These are phyloP conservation scores for Trametopsis cervina DNA, from an alignment of 768 basidiomycete species.

Conservation along the genomic window DNA sequence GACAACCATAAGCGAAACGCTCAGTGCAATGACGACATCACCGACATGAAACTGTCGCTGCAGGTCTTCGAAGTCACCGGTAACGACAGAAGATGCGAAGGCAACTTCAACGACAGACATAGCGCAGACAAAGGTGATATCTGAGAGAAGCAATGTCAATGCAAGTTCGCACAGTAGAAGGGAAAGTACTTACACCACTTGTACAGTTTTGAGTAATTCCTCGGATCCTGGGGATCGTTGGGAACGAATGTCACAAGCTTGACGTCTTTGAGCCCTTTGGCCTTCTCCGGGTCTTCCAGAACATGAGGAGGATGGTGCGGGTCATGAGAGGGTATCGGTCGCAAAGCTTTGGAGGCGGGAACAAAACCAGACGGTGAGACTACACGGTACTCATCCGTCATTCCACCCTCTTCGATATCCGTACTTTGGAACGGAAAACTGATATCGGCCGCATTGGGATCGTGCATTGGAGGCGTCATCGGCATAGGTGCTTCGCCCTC, in stretches of 20 bases:
- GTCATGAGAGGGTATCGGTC: slow-evolving; percentile 22
- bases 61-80: slow-evolving; percentile 30
- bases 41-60: slow-evolving; percentile 26
- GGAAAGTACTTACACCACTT: slow-evolving; percentile 26
- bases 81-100: slow-evolving; percentile 31
- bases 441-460: slow-evolving; percentile 19
- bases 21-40: slow-evolving; percentile 27
- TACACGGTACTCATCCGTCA: slow-evolving; percentile 29
- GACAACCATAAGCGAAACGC: slow-evolving; percentile 30
- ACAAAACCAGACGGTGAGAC: slow-evolving; percentile 24
- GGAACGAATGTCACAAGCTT: slow-evolving; percentile 31
- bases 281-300: slow-evolving; percentile 30
- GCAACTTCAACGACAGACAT: slow-evolving; percentile 29
- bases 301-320: slow-evolving; percentile 11
- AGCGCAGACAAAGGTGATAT: slow-evolving; percentile 25
- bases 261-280: slow-evolving; percentile 23
- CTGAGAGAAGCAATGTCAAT: slow-evolving; percentile 10
- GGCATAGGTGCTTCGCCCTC: not conserved
- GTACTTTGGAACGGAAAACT: slow-evolving; percentile 26
- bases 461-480: slow-evolving; percentile 10
- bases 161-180: not conserved
- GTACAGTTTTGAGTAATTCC: slow-evolving; percentile 27
- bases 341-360: slow-evolving; percentile 22
- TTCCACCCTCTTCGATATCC: slow-evolving; percentile 20
- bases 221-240: slow-evolving; percentile 34